phyloP scores from a whole-genome alignment of 306 rosid species.

The Mimosa pudica region DNA sequence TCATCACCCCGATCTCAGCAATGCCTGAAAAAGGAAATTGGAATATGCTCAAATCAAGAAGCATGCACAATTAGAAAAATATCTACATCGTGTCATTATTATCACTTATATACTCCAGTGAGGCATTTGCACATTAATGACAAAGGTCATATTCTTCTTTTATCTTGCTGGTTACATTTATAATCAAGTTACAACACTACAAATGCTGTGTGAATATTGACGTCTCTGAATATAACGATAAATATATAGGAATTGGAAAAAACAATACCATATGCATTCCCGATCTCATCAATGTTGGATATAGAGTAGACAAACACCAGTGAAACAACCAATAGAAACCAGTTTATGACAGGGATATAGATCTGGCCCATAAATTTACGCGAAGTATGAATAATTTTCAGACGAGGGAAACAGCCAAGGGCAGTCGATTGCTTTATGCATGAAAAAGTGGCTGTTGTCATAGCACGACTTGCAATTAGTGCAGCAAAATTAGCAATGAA shows the following conservation, averaged over 20 bases:
- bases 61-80: not conserved
- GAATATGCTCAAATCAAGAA: constrained; percentile 23
- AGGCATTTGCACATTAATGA: constrained; percentile 17
- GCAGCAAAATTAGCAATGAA: constrained; percentile 85
- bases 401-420: constrained; percentile 99
- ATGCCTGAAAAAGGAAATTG: constrained; percentile 62
- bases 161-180: not conserved
- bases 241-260: constrained; percentile 25
- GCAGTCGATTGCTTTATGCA: constrained; percentile 96
- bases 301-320: constrained; percentile 76
- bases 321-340: constrained; percentile 87
- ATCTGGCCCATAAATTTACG: constrained; percentile 99
- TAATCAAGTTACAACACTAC: constrained; percentile 27
- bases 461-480: constrained; percentile 92
- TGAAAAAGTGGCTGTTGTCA: constrained; percentile 99
- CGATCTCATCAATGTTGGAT: constrained; percentile 88
- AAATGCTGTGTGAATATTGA: constrained; percentile 2
- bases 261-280: constrained; percentile 91
- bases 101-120: not conserved
- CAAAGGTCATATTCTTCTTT: constrained; percentile 10
- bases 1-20: constrained; percentile 98
- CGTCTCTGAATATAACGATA: constrained; percentile 10
- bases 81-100: constrained; percentile 1
- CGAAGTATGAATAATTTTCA: constrained; percentile 89
- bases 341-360: constrained; percentile 89